These are phyloP conservation scores for Ustilago shanxiensis DNA, from an alignment of 1,284 basidiomycete genomes.

Conservation along the genomic window DNA sequence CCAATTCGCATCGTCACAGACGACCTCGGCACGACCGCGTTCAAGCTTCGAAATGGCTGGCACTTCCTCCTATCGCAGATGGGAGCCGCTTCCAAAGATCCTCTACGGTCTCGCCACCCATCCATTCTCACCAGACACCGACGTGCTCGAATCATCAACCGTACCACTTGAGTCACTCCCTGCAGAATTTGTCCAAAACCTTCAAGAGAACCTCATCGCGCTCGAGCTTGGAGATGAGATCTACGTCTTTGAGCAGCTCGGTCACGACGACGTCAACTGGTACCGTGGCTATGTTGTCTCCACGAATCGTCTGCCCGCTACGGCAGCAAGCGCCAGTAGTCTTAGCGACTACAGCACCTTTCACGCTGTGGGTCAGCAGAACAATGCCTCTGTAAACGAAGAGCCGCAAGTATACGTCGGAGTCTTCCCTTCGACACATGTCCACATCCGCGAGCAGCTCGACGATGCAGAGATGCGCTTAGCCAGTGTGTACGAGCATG, in stretches of 20 bases:
- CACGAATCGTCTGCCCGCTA: conserved; percentile 43
- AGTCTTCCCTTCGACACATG: conserved; percentile 92
- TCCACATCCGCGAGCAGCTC: conserved; percentile 87
- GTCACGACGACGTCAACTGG: conserved; percentile 65
- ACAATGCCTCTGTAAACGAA: conserved; percentile 54
- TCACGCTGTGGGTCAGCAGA: conserved; percentile 32
- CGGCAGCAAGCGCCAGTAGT: conserved; percentile 70
- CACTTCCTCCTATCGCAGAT: conserved; percentile 41
- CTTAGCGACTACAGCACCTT: conserved; percentile 58
- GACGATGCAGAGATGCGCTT: conserved; percentile 89
- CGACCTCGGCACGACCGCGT: background rate
- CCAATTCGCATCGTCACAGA: background rate
- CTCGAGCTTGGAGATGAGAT: conserved; percentile 87
- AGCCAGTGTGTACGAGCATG: conserved; percentile 75
- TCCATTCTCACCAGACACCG: conserved; percentile 60
- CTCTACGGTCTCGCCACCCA: conserved; percentile 61
- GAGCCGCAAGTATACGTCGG: conserved; percentile 89
- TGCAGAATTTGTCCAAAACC: conserved; percentile 28
- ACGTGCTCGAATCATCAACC: conserved; percentile 49
- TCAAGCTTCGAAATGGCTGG: conserved; percentile 23
- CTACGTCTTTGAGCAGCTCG: conserved; percentile 76
- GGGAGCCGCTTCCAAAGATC: conserved; percentile 65
- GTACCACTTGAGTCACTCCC: conserved; percentile 36
- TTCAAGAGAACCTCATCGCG: conserved; percentile 60
- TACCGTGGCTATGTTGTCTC: conserved; percentile 82